Evolutionary conservation across 192 early-diverging fungal species (phyloP).

Genomic region (Linnemannia elongata): DNA sequence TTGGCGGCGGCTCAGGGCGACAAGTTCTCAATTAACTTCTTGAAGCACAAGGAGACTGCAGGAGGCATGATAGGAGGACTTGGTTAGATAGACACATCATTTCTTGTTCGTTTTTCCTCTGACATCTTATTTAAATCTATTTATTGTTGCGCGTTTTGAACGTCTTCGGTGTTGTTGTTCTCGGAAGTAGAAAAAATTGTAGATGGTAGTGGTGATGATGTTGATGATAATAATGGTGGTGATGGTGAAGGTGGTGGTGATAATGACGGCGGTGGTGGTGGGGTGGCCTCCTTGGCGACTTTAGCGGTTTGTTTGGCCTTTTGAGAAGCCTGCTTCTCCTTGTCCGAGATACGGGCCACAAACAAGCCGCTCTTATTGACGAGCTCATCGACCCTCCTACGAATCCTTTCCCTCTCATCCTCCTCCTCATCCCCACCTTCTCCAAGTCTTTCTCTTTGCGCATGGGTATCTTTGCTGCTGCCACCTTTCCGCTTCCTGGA

Average conservation of each 20-base stretch:
- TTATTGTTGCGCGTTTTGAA: not conserved
- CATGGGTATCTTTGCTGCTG: not conserved
- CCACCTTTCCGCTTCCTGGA: slow-evolving; percentile 12
- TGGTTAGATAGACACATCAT: not conserved
- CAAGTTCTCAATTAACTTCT: slow-evolving; percentile 54
- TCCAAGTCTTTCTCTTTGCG: not conserved
- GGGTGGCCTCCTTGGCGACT: not conserved
- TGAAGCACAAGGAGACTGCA: slow-evolving; percentile 55
- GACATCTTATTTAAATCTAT: not conserved
- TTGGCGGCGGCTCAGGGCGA: slow-evolving; percentile 58
- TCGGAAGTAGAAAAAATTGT: not conserved
- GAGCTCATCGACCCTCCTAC: slow-evolving; percentile 13
- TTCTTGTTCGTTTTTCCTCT: not conserved
- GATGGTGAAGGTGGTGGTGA: not conserved
- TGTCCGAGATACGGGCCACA: slow-evolving; percentile 66
- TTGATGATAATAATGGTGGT: too few relatives aligned
- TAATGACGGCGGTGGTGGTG: not conserved
- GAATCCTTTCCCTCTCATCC: slow-evolving; percentile 9
- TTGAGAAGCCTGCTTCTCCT: slow-evolving; percentile 62
- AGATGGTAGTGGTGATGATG: not conserved
- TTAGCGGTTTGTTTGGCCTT: slow-evolving; percentile 47
- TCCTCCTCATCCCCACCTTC: not conserved
- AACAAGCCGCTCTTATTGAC: slow-evolving; percentile 48
- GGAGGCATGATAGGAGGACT: slow-evolving; percentile 34
- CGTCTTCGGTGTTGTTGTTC: not conserved